Evolutionary conservation across 1,284 basidiomycete species (phyloP).

Genomic region (Wallemia mellicola): DNA sequence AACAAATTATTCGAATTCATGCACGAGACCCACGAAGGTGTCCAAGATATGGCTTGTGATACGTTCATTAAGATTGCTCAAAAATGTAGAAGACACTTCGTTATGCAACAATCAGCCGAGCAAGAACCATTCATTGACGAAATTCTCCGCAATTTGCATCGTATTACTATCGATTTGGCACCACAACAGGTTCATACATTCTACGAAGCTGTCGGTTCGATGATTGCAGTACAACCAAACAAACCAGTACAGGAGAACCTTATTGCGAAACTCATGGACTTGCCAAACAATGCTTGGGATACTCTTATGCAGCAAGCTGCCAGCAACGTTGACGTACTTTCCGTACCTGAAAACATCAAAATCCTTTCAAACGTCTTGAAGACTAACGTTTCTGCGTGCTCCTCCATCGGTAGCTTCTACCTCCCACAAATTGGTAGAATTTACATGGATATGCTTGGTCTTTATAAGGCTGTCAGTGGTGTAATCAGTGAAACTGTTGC

Average conservation of each 20-base stretch:
- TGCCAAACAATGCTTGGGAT: constrained; percentile 97
- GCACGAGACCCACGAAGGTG: constrained; percentile 99
- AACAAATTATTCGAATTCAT: constrained; percentile 99
- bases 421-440: constrained; percentile 82
- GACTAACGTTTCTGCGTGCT: constrained; percentile 93
- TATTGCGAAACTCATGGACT: constrained; percentile 81
- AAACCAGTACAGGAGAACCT: constrained; percentile 86
- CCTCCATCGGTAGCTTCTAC: constrained; percentile 89
- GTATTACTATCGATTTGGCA: constrained; percentile 81
- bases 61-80: constrained; percentile 99
- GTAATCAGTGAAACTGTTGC: constrained; percentile 75
- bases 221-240: constrained; percentile 97
- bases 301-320: constrained; percentile 86
- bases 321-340: constrained; percentile 70
- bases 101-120: constrained; percentile 94
- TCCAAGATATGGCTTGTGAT: constrained; percentile 99
- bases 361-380: constrained; percentile 91
- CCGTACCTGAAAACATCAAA: constrained; percentile 80
- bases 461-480: constrained; percentile 93
- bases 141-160: constrained; percentile 66
- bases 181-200: constrained; percentile 88
- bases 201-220: constrained; percentile 95
- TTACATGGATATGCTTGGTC: constrained; percentile 91
- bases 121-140: constrained; percentile 96
- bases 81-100: constrained; percentile 91